Evolutionary conservation across 208 protist species (phyloP).

Genomic region (Wallacemonas sp.): DNA sequence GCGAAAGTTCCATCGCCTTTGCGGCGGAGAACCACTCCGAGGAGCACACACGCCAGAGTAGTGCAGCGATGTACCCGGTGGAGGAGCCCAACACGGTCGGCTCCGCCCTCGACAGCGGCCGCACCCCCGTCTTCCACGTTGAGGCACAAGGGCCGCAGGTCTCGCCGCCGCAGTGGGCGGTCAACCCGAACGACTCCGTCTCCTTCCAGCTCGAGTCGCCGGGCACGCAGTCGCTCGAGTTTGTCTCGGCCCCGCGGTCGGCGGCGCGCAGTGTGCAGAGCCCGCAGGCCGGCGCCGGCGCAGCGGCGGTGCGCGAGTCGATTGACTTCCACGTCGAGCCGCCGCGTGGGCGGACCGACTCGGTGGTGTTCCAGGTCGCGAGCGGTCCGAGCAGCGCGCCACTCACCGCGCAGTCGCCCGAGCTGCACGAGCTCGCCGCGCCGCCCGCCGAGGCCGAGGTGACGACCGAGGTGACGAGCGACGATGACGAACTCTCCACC

Average conservation of each 20-base stretch:
- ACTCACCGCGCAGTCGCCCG: not conserved
- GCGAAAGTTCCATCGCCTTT: constrained; percentile 5
- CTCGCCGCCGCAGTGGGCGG: constrained; percentile 11
- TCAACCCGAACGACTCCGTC: constrained; percentile 5
- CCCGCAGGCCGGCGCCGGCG: not conserved
- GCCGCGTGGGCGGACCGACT: not conserved
- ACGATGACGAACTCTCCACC: constrained; percentile 6
- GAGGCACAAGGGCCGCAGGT: constrained; percentile 1
- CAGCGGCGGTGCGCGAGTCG: not conserved
- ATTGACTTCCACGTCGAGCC: constrained; percentile 10
- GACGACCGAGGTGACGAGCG: too few relatives aligned
- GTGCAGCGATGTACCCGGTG: not conserved
- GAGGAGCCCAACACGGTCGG: not conserved
- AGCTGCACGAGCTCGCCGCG: not conserved
- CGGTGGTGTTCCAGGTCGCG: constrained; percentile 13
- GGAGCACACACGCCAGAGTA: not conserved
- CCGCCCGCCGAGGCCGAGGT: not conserved
- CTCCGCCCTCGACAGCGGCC: not conserved
- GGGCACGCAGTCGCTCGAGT: not conserved
- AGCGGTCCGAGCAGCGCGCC: constrained; percentile 2
- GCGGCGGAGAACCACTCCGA: not conserved
- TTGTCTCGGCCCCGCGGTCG: constrained; percentile 1
- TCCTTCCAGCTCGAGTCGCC: constrained; percentile 12
- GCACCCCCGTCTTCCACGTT: constrained; percentile 1
- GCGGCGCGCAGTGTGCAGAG: not conserved